Evolutionary conservation across 345 rosid species (phyloP).

Genomic region (Garcia nutans): DNA sequence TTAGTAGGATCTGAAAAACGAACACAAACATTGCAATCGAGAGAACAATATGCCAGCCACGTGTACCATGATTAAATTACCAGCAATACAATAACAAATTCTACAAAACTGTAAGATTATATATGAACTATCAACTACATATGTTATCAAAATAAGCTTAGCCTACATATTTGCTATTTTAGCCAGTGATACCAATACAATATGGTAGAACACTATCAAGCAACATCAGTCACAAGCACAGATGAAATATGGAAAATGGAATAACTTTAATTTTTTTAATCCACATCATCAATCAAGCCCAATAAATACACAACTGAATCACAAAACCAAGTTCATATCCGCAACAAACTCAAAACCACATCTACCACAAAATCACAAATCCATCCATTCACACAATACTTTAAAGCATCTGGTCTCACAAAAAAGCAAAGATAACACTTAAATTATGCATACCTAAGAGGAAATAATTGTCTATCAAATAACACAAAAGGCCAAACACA

Average conservation of each 20-base stretch:
- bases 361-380: background rate
- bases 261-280: background rate
- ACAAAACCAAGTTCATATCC: background rate
- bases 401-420: background rate
- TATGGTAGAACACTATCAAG: background rate
- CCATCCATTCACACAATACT: background rate
- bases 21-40: background rate
- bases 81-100: background rate
- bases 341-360: background rate
- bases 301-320: background rate
- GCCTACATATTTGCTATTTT: background rate
- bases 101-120: background rate
- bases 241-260: background rate
- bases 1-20: background rate
- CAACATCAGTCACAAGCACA: background rate
- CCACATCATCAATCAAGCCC: background rate
- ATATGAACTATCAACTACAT: background rate
- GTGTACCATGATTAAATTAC: background rate
- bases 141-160: background rate
- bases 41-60: background rate
- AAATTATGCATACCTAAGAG: background rate
- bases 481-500: background rate
- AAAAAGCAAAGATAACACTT: constrained; percentile 1
- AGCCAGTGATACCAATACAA: background rate
- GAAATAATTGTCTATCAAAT: background rate